Evolutionary conservation across 2,329 filamentous ascomycete species (phyloP), one percentile per base, ranked within the genome.

Genomic region (Blumeriella jaapii): DNA sequence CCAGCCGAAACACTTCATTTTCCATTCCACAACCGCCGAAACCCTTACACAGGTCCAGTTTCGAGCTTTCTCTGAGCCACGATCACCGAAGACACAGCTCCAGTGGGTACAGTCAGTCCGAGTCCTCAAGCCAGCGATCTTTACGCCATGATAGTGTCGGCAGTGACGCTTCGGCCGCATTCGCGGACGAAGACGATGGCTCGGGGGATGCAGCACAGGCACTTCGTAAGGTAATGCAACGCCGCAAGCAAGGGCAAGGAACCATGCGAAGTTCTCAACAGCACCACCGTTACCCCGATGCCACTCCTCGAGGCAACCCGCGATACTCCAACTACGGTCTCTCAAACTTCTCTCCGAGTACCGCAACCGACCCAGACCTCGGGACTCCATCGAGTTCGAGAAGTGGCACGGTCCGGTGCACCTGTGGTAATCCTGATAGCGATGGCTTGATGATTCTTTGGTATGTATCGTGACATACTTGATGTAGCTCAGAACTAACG

Each of bases 361-460:
- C 63, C n/a, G 47, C 67, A 29, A 66, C 62, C 15, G 68, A 70
- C 20, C 59, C 59, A 31, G 68, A 64, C 46, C 48, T 63, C 25
- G 49, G 63, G 3, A 69, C 63, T 3, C 63, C 65, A 7, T 63
- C 63, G 19, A 55, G 53, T 34, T 41, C 49, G 11, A 48, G 47
- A 30, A 53, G 49, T 34, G 53, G 50, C 11, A 50, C 40, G 5
- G 63, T 77, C 19, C 63, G 73, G 41, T 79, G 74, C 47, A 61
- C 76, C 12, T 79, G 74, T 50, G 45, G 56, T 48, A 43, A 57
- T 51, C 31, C 49, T 47, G 62, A 65, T 27, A 55, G 52, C 25
- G 61, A 64, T 29, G 62, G 64, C 31, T 74, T 74, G 46, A 67
- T 78, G 65, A 65, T 79, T 39, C 71, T 76, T 56, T 79, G 74